Evolutionary conservation across 2,329 filamentous ascomycete species (phyloP).

Genomic region (Pseudohalonectria lignicola): DNA sequence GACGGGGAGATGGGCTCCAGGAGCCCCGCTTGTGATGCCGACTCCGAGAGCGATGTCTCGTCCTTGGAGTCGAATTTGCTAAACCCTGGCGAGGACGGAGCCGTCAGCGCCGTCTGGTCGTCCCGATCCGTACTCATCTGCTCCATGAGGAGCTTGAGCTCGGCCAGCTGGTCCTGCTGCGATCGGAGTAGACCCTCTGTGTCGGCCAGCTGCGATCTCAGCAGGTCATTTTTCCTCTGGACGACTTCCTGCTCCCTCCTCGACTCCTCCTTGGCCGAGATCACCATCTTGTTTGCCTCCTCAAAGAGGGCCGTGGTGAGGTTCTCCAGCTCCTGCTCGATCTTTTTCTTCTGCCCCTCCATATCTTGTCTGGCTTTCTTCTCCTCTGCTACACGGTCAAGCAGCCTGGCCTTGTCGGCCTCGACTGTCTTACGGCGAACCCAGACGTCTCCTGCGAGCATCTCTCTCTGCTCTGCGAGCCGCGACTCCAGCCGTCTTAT

Average conservation of each 20-base stretch:
- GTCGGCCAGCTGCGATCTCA: slow-evolving; percentile 75
- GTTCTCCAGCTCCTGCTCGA: slow-evolving; percentile 85
- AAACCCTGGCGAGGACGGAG: slow-evolving; percentile 71
- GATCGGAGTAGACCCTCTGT: slow-evolving; percentile 77
- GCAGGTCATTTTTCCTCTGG: slow-evolving; percentile 77
- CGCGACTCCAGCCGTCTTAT: slow-evolving; percentile 56
- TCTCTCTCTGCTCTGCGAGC: slow-evolving; percentile 58
- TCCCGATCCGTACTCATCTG: slow-evolving; percentile 66
- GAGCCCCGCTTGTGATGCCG: slow-evolving; percentile 20
- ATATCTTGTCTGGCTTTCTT: slow-evolving; percentile 50
- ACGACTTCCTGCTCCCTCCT: slow-evolving; percentile 72
- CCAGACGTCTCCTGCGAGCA: slow-evolving; percentile 64
- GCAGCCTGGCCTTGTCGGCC: slow-evolving; percentile 51
- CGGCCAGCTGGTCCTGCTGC: slow-evolving; percentile 84
- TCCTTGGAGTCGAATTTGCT: slow-evolving; percentile 55
- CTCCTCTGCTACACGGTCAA: slow-evolving; percentile 52
- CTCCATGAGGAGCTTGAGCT: slow-evolving; percentile 89
- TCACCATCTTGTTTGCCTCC: slow-evolving; percentile 98
- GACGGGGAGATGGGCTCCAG: slow-evolving; percentile 37
- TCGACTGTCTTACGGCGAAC: slow-evolving; percentile 68
- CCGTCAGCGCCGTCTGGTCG: slow-evolving; percentile 59
- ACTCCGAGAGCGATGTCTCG: slow-evolving; percentile 23
- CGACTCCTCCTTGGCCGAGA: slow-evolving; percentile 80
- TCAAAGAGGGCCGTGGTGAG: slow-evolving; percentile 91
- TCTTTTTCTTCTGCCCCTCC: slow-evolving; percentile 74